Conservation (phyloP, 176 grass and related monocot genomes). For the Phyllostachys edulis region DNA sequence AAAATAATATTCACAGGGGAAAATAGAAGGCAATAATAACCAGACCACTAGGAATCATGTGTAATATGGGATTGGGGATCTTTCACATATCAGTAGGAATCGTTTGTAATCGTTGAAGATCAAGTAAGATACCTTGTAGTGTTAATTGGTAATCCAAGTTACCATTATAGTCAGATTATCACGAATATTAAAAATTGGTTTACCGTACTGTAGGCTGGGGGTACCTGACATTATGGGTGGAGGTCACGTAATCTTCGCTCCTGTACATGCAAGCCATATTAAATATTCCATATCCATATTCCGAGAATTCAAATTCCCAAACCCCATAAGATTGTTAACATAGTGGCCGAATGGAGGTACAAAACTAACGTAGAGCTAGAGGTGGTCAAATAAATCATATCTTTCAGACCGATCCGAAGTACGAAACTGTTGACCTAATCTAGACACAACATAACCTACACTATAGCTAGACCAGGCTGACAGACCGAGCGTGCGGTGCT, state of each 20-base stretch:
- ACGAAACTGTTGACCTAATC: too few species aligned
- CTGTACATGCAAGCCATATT: not conserved
- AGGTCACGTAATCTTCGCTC: not conserved
- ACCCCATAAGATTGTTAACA: too few species aligned
- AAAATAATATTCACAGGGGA: not conserved
- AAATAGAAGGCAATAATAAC: not conserved
- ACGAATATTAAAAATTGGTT: not conserved
- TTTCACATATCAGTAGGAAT: not conserved
- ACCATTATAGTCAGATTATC: not conserved
- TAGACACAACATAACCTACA: too few species aligned
- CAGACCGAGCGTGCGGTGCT: too few species aligned
- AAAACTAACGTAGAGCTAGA: too few species aligned
- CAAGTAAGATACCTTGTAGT: not conserved
- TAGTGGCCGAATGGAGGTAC: too few species aligned
- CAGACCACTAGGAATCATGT: not conserved
- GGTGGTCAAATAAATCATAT: too few species aligned
- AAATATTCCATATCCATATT: not conserved
- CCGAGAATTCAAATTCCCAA: not conserved
- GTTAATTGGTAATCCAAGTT: not conserved
- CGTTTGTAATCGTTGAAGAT: not conserved
- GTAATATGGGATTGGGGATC: not conserved
- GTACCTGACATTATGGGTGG: not conserved
- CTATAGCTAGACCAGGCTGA: too few species aligned
- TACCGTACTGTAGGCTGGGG: not conserved
- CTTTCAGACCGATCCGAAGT: too few species aligned